These are phyloP conservation scores for Elasticomyces elasticus DNA, from an alignment of 495 filamentous ascomycete species.

Conservation along the genomic window DNA sequence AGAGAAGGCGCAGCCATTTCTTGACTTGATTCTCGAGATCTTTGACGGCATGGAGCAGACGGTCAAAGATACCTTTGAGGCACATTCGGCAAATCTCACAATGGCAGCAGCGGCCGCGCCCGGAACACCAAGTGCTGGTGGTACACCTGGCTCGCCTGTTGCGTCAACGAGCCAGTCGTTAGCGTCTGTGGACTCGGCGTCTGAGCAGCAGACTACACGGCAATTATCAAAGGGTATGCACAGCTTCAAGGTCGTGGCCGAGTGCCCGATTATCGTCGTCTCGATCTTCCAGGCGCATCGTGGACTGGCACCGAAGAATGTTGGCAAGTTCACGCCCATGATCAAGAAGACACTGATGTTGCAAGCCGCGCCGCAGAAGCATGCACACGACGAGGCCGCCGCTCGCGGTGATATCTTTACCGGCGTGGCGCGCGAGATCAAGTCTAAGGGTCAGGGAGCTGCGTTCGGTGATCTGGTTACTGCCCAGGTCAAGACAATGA, in stretches of 20 bases:
- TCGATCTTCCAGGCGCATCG: conserved; percentile 94
- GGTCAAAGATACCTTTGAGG: conserved; percentile 87
- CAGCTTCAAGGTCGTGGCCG: conserved; percentile 95
- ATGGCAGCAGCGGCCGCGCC: conserved; percentile 64
- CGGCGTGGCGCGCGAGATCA: conserved; percentile 87
- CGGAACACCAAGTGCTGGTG: conserved; percentile 69
- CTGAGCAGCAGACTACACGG: conserved; percentile 71
- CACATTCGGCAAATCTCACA: conserved; percentile 43
- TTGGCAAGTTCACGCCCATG: conserved; percentile 83
- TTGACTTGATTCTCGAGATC: conserved; percentile 87
- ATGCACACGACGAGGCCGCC: conserved; percentile 75
- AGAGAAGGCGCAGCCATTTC: conserved; percentile 74
- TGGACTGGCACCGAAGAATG: conserved; percentile 64
- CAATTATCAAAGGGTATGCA: conserved; percentile 85
- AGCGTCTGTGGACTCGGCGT: conserved; percentile 53
- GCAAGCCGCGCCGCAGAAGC: conserved; percentile 88
- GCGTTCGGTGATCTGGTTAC: conserved; percentile 98
- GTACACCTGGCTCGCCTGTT: conserved; percentile 79
- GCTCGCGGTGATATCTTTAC: conserved; percentile 72
- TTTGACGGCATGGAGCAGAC: conserved; percentile 90
- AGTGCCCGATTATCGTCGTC: conserved; percentile 97
- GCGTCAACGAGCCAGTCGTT: conserved; percentile 44
- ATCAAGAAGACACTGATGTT: conserved; percentile 84
- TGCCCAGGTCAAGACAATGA: conserved; percentile 98
- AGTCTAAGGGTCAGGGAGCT: conserved; percentile 55